phyloP scores from a whole-genome alignment of 139 green algal species.

The Dunaliella primolecta region DNA sequence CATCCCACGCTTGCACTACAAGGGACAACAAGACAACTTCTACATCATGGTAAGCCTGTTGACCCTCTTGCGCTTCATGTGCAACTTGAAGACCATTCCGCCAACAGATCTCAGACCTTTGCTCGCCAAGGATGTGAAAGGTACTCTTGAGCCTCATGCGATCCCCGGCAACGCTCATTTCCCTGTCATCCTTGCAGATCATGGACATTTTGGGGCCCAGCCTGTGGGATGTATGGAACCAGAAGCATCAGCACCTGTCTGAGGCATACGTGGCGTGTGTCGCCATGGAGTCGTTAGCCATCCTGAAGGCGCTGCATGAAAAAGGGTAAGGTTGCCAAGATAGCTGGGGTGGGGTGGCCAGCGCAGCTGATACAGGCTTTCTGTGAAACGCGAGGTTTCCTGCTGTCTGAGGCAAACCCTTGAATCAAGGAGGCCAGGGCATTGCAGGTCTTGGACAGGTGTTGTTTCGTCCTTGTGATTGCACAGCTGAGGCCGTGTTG shows the following conservation, averaged over 20 bases:
- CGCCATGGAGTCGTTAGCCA: constrained; percentile 94
- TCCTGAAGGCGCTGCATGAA: constrained; percentile 80
- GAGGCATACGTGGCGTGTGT: constrained; percentile 99
- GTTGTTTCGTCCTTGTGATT: too few species aligned
- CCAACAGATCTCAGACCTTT: too few species aligned
- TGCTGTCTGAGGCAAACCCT: too few species aligned
- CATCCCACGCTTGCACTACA: constrained; percentile 97
- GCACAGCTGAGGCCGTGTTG: too few species aligned
- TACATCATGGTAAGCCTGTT: constrained; percentile 97
- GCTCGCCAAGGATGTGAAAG: not conserved
- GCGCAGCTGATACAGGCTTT: too few species aligned
- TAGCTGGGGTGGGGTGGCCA: not conserved
- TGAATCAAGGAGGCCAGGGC: too few species aligned
- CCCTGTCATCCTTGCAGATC: too few species aligned
- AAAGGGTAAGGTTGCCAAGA: constrained; percentile 27
- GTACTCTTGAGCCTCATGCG: not conserved
- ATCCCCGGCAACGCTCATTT: too few species aligned
- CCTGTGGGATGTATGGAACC: constrained; percentile 99
- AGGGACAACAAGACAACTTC: constrained; percentile 95
- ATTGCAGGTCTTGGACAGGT: too few species aligned
- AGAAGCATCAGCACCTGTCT: constrained; percentile 67
- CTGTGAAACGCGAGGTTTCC: too few species aligned
- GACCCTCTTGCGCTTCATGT: too few species aligned
- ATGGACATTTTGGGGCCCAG: constrained; percentile 98
- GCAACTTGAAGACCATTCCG: too few species aligned